Percentiles rank a stretch among this genome's conserved stretches.
Conservation (phyloP, 2,329 filamentous ascomycete genomes). For the Thielaviopsis punctulata region DNA sequence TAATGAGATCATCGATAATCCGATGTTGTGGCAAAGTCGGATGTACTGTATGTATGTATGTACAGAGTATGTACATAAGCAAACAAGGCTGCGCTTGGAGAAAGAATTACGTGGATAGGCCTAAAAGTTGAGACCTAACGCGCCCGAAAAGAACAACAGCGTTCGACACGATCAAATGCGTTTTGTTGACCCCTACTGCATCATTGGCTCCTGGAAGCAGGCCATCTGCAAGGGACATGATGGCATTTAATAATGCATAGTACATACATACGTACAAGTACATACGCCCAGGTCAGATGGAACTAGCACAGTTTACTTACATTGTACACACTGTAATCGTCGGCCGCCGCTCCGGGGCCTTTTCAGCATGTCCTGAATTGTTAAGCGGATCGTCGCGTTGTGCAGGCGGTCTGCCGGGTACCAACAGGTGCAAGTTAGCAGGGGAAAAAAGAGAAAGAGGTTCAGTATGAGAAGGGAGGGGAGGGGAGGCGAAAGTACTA, state of each 20-base stretch:
- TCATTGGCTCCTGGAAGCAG: background rate
- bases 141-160: no score
- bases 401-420: background rate
- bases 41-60: no score
- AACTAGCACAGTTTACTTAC: no score
- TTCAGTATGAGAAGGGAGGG: no score
- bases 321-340: background rate
- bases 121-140: no score
- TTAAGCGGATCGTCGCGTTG: background rate
- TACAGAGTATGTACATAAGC: no score
- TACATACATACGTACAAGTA: background rate
- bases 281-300: no score
- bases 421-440: background rate
- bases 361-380: background rate
- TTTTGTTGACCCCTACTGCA: background rate
- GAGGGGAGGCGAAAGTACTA: background rate
- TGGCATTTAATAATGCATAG: background rate
- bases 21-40: no score
- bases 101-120: no score
- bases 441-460: background rate
- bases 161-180: no score
- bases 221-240: background rate
- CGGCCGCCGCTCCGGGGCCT: background rate
- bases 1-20: no score
- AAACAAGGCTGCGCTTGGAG: no score